A percentile compares a stretch with the other conserved stretches of the same genome.
Evolutionary conservation across 805 yeast species (phyloP).

Genomic region (Candida krabiensis): DNA sequence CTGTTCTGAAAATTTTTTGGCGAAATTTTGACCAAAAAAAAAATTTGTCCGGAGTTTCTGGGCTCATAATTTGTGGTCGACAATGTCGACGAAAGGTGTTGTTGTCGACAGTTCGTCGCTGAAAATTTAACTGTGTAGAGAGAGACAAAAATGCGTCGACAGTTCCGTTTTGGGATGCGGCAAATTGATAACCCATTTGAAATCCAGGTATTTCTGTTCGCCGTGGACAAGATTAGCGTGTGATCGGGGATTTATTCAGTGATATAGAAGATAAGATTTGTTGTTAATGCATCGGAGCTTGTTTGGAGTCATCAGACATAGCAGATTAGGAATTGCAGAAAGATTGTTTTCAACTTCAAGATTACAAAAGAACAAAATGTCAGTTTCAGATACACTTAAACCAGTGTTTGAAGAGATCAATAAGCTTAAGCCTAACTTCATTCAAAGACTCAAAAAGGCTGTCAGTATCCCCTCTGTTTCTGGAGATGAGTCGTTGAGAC

Average conservation of each 20-base stretch:
- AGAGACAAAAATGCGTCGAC: not conserved
- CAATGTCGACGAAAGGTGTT: not conserved
- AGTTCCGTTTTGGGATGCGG: not conserved
- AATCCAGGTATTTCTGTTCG: too few species aligned
- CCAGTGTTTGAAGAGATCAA: slow-evolving; percentile 61
- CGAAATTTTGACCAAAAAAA: not conserved
- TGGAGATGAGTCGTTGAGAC: slow-evolving; percentile 84
- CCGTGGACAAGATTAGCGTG: too few species aligned
- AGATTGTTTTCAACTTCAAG: not conserved
- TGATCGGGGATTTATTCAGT: too few species aligned
- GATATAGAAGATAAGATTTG: too few species aligned
- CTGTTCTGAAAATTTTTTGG: too few species aligned
- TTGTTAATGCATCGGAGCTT: too few species aligned
- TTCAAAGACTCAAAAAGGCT: slow-evolving; percentile 74
- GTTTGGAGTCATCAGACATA: not conserved
- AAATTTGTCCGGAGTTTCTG: not conserved
- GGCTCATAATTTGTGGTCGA: not conserved
- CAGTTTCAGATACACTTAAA: slow-evolving; percentile 29
- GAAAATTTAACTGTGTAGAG: too few species aligned
- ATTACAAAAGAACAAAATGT: slow-evolving; percentile 15
- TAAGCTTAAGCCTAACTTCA: slow-evolving; percentile 72
- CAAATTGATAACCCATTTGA: too few species aligned
- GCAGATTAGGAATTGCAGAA: not conserved
- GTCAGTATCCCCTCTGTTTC: slow-evolving; percentile 95
- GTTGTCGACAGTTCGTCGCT: not conserved